phyloP scores from a whole-genome alignment of 768 basidiomycete species.

The Hygrocybe punicea region DNA sequence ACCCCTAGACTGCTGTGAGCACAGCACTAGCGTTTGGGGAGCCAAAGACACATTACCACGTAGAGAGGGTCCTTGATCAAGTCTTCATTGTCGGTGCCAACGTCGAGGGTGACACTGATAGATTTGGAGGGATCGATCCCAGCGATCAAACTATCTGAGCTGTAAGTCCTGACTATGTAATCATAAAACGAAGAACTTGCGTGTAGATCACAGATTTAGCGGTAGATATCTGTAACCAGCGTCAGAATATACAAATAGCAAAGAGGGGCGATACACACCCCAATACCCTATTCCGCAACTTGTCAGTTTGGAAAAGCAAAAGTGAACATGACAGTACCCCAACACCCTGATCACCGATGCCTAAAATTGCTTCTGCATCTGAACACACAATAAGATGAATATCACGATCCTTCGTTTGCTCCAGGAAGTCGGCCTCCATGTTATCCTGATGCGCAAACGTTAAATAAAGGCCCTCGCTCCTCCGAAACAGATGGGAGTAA shows the following conservation, averaged over 20 bases:
- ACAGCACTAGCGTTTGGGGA: not conserved
- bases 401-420: slow-evolving; percentile 55
- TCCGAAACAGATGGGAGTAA: slow-evolving; percentile 80
- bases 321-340: slow-evolving; percentile 37
- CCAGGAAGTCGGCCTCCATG: slow-evolving; percentile 77
- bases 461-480: slow-evolving; percentile 75
- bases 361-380: slow-evolving; percentile 83
- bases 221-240: slow-evolving; percentile 54
- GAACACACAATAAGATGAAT: slow-evolving; percentile 81
- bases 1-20: slow-evolving; percentile 50
- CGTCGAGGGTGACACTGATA: slow-evolving; percentile 63
- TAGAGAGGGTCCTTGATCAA: slow-evolving; percentile 64
- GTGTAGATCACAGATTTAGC: slow-evolving; percentile 80
- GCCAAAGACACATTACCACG: slow-evolving; percentile 40
- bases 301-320: slow-evolving; percentile 14
- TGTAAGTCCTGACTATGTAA: not conserved
- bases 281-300: slow-evolving; percentile 39
- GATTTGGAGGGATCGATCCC: slow-evolving; percentile 62
- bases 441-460: slow-evolving; percentile 55
- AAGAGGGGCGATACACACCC: slow-evolving; percentile 39
- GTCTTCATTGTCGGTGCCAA: slow-evolving; percentile 69
- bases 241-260: not conserved
- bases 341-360: slow-evolving; percentile 66
- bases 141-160: slow-evolving; percentile 49
- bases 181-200: slow-evolving; percentile 32